Evolutionary conservation across 2,329 filamentous ascomycete species (phyloP).

Genomic region (Penicillium vulpinum): DNA sequence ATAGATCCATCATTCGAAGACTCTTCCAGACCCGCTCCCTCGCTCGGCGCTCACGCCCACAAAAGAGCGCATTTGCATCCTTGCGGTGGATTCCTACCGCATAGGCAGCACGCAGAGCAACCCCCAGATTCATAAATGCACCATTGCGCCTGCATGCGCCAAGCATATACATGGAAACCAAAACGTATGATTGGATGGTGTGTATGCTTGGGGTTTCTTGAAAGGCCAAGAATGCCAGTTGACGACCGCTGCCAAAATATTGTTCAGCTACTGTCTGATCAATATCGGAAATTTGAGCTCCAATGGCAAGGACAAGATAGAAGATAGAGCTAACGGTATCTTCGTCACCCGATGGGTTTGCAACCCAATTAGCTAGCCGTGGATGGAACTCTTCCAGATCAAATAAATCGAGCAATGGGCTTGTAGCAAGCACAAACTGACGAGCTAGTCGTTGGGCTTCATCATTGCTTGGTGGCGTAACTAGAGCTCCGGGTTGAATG

Average conservation of each 20-base stretch:
- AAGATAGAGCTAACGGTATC: slow-evolving; percentile 51
- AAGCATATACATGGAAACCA: slow-evolving; percentile 56
- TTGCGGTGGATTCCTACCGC: slow-evolving; percentile 55
- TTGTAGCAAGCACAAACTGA: slow-evolving; percentile 49
- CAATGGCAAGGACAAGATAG: slow-evolving; percentile 54
- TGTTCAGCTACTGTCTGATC: slow-evolving; percentile 47
- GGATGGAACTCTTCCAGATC: slow-evolving; percentile 47
- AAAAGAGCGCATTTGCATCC: slow-evolving; percentile 54
- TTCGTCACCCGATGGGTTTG: slow-evolving; percentile 37
- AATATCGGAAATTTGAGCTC: slow-evolving; percentile 44
- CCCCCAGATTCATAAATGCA: slow-evolving; percentile 54
- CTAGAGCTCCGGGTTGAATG: slow-evolving; percentile 30
- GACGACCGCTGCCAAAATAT: slow-evolving; percentile 50
- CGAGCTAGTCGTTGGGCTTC: slow-evolving; percentile 45
- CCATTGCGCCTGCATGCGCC: slow-evolving; percentile 54
- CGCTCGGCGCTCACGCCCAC: slow-evolving; percentile 41
- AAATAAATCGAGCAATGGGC: slow-evolving; percentile 52
- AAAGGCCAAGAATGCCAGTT: slow-evolving; percentile 48
- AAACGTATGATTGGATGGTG: slow-evolving; percentile 53
- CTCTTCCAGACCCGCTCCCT: slow-evolving; percentile 56
- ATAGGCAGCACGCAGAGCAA: slow-evolving; percentile 55
- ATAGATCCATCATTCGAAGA: slow-evolving; percentile 53
- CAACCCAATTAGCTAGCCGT: slow-evolving; percentile 41
- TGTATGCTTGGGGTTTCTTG: slow-evolving; percentile 52
- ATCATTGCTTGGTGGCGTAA: slow-evolving; percentile 34